Evolutionary conservation across 129 eudicot species (phyloP), one percentile per base, ranked within the genome.

Genomic region (Flaveria sonorensis): DNA sequence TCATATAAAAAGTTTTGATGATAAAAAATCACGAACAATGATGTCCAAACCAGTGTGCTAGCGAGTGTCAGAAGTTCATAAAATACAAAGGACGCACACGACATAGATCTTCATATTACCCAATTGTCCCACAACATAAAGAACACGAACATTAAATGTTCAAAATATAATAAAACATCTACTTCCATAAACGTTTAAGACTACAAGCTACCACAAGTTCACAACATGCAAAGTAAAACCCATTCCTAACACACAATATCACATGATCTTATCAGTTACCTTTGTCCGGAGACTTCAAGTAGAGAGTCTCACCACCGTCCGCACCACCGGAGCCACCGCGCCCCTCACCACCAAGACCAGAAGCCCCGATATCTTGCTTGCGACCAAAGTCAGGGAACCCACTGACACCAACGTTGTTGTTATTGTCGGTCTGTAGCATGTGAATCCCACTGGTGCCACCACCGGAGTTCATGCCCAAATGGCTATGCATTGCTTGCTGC

Each of bases 361-460:
- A 67, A 26, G 16, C 32, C 18, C 85, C 87, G 0, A 73, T 65
- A 30, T 84, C 89, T 32, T 84, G 87, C 74, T 84, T 86, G 51
- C 82, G 88, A 6, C 81, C 82, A 64, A 85, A 90, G 74, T 83
- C 92, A 10, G 85, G 81, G 74, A 81, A 86, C 32, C 85, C 82
- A 66, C 77, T 32, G 72, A 72, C 47, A 16, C 70, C 77, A 15
- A 72, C 40, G 13, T 59, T 74, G 14, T 59, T 69, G 59, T 77
- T 87, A 16, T 82, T 71, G 51, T 90, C 96, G 13, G 86, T 70
- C 67, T 87, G 96, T 55, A 87, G 85, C 86, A 90, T 87, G 83
- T 70, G 86, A 18, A 87, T 86, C 7, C 96, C 90, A 28, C 84
- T 76, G 71, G 71, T 80, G 32, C 69, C 69, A 14, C 82, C 82